Base-by-base conservation (phyloP, 139 green algal species). In the Ulvella scutata region DNA sequence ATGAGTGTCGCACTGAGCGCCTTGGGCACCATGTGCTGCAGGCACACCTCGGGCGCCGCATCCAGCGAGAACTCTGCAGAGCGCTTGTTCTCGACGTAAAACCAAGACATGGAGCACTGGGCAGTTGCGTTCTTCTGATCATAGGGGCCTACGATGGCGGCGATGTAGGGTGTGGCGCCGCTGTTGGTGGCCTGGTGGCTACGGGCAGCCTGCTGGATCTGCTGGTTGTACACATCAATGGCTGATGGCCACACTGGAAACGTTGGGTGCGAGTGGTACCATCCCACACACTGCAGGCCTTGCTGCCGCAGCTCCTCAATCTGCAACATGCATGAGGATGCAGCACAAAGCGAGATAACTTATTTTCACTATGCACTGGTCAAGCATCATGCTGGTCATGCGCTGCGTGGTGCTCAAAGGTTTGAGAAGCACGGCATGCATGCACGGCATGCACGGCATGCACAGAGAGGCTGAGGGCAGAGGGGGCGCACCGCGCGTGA, bases 211-310 rank as follows among this genome's bases (percentile, higher is more conserved):
- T 88, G 77, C 72, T 81, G 73, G n/a, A 78, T 75, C 21, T 80
- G 78, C 79, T 92, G 87, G 75, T 90, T 90, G 61, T 82, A 81
- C 38, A 93, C 84, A 79, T 94, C 89, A 28, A 92, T 88, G 43
- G 78, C 75, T 40, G 82, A 88, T 21, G 89, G 89, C 36, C 80
- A 43, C 1, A 82, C 67, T 3, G 79, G 61, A 76, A 91, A 92
- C 51, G 75, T 85, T 35, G 89, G 89, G 76, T 94, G 89, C 4
- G 82, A 88, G 79, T 92, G 88, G 76, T 94, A 94, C 81, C 86
- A 89, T 23, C 89, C 89, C 23, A 93, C 82, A 2, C 81, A 80
- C 37, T 21, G 21, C 7, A 85, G 36, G 17, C 76, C 79, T 36
- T 77, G 78, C 17, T 78, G 67, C 3, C 28, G 33, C n/a, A 85